These are phyloP conservation scores for Neotropicomus parvogracilis DNA, from an alignment of 1,284 basidiomycete genomes.

Conservation along the genomic window DNA sequence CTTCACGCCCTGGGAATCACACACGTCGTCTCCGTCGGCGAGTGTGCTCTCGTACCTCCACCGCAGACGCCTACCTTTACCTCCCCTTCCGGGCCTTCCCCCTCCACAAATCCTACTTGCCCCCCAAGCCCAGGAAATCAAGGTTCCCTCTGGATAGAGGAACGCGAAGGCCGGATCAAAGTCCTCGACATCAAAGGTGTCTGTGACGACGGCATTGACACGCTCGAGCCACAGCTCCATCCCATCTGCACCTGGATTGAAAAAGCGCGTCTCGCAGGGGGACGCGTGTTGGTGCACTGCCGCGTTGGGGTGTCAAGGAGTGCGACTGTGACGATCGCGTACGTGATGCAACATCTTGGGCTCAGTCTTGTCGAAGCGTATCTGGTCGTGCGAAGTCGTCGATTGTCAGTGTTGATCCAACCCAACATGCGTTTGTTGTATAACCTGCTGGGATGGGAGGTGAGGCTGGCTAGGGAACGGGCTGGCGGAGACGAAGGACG, in stretches of 20 bases:
- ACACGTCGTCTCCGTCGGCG: constrained; percentile 96
- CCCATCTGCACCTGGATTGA: constrained; percentile 94
- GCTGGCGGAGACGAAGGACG: constrained; percentile 48
- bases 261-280: constrained; percentile 73
- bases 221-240: constrained; percentile 82
- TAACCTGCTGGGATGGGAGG: constrained; percentile 92
- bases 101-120: constrained; percentile 16
- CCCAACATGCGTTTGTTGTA: constrained; percentile 92
- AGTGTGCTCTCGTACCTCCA: constrained; percentile 81
- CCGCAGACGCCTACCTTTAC: constrained; percentile 33
- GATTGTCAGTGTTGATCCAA: constrained; percentile 86
- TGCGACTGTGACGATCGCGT: constrained; percentile 94
- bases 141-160: constrained; percentile 83
- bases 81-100: neutral
- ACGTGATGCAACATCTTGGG: constrained; percentile 92
- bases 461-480: constrained; percentile 72
- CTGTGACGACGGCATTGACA: constrained; percentile 95
- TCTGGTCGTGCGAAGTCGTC: constrained; percentile 80
- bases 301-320: constrained; percentile 92
- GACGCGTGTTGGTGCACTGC: constrained; percentile 93
- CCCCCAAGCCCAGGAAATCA: constrained; percentile 47
- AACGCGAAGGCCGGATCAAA: constrained; percentile 81
- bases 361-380: constrained; percentile 91
- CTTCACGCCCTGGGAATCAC: constrained; percentile 94
- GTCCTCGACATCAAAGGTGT: constrained; percentile 88